Evolutionary conservation across 2,329 filamentous ascomycete species (phyloP).

Genomic region (Camillea tinctor): DNA sequence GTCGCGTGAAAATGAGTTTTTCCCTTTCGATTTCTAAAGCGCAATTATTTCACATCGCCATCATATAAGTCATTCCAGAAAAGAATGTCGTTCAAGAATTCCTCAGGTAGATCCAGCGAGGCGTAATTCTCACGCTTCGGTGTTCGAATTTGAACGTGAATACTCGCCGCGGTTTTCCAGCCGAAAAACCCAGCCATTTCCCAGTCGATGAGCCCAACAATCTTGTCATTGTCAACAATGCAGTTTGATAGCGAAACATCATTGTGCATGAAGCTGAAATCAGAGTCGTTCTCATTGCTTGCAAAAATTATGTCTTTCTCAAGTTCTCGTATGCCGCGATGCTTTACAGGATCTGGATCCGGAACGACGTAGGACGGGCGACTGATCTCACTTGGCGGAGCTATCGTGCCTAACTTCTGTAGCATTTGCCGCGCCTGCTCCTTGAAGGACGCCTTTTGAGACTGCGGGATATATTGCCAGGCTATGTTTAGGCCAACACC

Average conservation of each 20-base stretch:
- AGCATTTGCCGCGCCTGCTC: constrained; percentile 16
- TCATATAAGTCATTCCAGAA: constrained; percentile 17
- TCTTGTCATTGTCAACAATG: constrained; percentile 20
- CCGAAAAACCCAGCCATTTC: constrained; percentile 18
- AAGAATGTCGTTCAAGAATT: constrained; percentile 9
- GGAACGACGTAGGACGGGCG: constrained; percentile 5
- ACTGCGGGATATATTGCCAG: constrained; percentile 17
- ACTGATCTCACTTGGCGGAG: background rate
- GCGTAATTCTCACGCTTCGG: constrained; percentile 10
- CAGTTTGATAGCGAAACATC: constrained; percentile 17
- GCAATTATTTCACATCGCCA: background rate
- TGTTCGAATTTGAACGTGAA: constrained; percentile 8
- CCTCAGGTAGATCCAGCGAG: constrained; percentile 11
- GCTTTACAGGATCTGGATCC: constrained; percentile 3
- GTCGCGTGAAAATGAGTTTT: too few species aligned
- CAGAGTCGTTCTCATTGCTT: constrained; percentile 5
- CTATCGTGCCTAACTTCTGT: constrained; percentile 4
- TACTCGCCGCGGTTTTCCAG: constrained; percentile 3
- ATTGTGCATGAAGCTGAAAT: constrained; percentile 19
- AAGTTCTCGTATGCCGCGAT: constrained; percentile 4
- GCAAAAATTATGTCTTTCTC: constrained; percentile 12
- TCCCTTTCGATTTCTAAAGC: too few species aligned
- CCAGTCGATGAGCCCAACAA: constrained; percentile 21
- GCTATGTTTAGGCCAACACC: constrained; percentile 17
- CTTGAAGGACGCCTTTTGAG: constrained; percentile 15